Conservation (phyloP, 371 early-diverging fungal species). For the Mortierella sp. region DNA sequence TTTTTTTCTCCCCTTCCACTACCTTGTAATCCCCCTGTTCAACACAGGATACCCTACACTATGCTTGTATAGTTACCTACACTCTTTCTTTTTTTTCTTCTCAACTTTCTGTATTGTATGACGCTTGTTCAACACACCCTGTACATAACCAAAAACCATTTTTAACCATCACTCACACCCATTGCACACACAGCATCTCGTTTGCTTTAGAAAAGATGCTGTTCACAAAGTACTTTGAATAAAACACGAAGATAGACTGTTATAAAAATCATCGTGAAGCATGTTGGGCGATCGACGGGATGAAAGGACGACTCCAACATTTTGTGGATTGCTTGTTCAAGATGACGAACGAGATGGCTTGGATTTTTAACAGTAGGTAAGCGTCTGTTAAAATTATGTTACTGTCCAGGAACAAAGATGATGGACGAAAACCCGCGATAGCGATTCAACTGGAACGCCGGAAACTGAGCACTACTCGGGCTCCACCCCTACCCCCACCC, state of each 20-base stretch:
- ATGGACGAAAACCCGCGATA: no score
- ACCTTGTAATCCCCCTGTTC: conserved; percentile 32
- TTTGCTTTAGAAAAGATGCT: conserved; percentile 4
- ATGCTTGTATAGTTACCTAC: conserved; percentile 9
- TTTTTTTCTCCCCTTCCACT: conserved; percentile 3
- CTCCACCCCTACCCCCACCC: no score
- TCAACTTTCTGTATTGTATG: conserved; percentile 26
- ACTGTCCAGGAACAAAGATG: no score
- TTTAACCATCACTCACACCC: no score
- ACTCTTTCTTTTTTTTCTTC: conserved; percentile 11
- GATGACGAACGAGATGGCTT: no score
- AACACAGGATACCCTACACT: conserved; percentile 41
- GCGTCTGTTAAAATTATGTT: no score
- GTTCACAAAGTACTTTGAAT: conserved; percentile 2
- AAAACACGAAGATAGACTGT: conserved; percentile 4
- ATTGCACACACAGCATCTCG: background rate
- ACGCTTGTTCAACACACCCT: conserved; percentile 57
- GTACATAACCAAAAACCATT: conserved; percentile 23
- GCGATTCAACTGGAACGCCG: no score
- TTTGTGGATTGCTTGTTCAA: no score
- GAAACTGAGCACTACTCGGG: no score
- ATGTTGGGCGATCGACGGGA: background rate
- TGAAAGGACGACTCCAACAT: no score
- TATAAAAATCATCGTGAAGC: background rate
- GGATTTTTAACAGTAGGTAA: no score